Conservation (phyloP, 2,329 filamentous ascomycete species). For the Alternaria sp. region DNA sequence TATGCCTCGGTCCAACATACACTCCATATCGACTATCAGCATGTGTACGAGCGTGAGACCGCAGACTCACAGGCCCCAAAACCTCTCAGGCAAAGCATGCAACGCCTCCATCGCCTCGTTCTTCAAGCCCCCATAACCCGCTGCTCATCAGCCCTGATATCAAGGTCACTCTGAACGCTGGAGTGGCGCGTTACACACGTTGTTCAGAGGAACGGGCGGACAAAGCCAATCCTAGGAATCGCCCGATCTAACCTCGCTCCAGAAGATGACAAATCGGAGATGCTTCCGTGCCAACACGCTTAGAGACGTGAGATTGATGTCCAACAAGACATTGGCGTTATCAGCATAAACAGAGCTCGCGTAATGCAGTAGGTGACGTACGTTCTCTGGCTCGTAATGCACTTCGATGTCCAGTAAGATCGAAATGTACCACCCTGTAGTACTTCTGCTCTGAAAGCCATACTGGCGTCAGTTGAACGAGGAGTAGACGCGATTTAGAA, state of each 20-base stretch:
- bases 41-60: not conserved
- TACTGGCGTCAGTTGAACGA: not conserved
- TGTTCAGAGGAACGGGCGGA: not conserved
- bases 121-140: not conserved
- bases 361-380: not conserved
- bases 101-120: not conserved
- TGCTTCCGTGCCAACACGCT: not conserved
- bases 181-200: too few relatives aligned
- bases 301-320: not conserved
- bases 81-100: not conserved
- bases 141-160: not conserved
- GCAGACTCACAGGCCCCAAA: not conserved
- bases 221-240: not conserved
- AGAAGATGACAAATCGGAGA: not conserved
- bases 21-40: not conserved
- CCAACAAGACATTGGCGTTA: not conserved
- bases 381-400: not conserved
- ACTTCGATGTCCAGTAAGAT: not conserved
- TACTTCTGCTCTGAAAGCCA: not conserved
- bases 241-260: not conserved
- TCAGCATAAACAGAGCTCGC: not conserved
- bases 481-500: not conserved
- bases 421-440: not conserved
- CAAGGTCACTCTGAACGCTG: not conserved
- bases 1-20: not conserved